Evolutionary conservation across 164 flowering plant species (phyloP), one percentile per base, ranked within the genome.

Genomic region (Vitis rupestris): DNA sequence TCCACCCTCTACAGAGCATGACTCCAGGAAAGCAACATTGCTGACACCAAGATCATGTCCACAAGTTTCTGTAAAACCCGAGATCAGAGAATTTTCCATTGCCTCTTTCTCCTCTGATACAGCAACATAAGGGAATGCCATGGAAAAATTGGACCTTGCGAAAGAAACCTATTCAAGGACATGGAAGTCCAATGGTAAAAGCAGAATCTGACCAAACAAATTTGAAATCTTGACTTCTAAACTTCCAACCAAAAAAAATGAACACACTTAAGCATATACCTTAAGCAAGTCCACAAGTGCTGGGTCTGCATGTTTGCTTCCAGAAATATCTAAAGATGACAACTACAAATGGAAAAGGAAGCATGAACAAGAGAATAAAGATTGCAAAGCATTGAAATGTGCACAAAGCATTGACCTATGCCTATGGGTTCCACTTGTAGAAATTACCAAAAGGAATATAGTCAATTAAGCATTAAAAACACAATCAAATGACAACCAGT

Each of bases 121-220:
- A 64, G 84, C 75, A 67, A 94, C 82, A 80, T 88, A 94, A 9
- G 98, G 97, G 74, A 89, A 89, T 55, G 97, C 96, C 84, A 94
- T 79, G 68, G 98, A 94, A 75, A 83, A 83, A 57, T 84, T 90
- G 63, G 98, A 88, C 30, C 70, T 81, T 51, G 82, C 76, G 75
- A 80, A 86, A 16, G 94, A 85, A 47, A 15, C 86, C 98, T 94
- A 87, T 65, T 60, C 54, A 74, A 65, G 29, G 58, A 48, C 50
- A 68, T 52, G n/a, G 19, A 67, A 44, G 8, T 14, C n/a, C 50
- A 16, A 68, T 31, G 17, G 48, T 50, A 60, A 59, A 19, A 51
- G 11, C 49, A 68, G 29, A 29, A 47, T 48, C 16, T 29, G 63
- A 19, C 12, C 9, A 48, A 49, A 14, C 3, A 17, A 15, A 12